These are phyloP conservation scores for Pilobolus umbonatus DNA, from an alignment of 192 early-diverging fungal genomes.

Conservation along the genomic window DNA sequence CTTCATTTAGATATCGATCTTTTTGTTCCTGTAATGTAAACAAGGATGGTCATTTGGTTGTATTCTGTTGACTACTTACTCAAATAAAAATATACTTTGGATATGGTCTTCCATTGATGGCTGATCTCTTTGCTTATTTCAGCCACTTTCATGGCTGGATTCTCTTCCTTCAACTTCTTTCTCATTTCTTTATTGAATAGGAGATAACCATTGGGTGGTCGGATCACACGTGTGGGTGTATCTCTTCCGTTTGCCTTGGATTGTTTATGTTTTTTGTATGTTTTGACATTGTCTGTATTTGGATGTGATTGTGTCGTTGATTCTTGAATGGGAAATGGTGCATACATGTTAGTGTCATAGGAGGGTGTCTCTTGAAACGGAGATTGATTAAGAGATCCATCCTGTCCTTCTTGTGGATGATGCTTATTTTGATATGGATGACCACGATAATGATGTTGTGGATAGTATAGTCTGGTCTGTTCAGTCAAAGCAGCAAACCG, in stretches of 20 bases:
- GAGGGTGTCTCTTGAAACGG: too few species aligned
- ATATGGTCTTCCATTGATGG: slow-evolving; percentile 46
- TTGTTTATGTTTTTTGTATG: slow-evolving; percentile 12
- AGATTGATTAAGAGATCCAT: too few species aligned
- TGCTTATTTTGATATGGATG: too few species aligned
- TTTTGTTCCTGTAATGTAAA: slow-evolving; percentile 29
- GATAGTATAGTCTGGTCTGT: too few species aligned
- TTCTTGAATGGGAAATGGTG: background rate
- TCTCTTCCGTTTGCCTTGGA: slow-evolving; percentile 3
- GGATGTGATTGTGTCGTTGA: background rate
- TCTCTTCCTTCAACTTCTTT: slow-evolving; percentile 43
- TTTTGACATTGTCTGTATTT: slow-evolving; percentile 13
- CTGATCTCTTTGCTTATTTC: slow-evolving; percentile 57
- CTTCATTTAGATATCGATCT: slow-evolving; percentile 38
- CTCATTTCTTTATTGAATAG: slow-evolving; percentile 60
- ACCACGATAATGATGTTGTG: too few species aligned
- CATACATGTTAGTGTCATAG: background rate
- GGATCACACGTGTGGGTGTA: slow-evolving; percentile 36
- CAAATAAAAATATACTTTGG: slow-evolving; percentile 19
- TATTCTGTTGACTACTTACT: background rate
- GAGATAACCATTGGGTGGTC: slow-evolving; percentile 56
- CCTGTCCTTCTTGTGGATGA: too few species aligned
- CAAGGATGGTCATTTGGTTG: background rate
- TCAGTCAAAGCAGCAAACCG: too few species aligned
- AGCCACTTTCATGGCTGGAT: slow-evolving; percentile 54